phyloP scores from a whole-genome alignment of 352 stramenopile genomes.

The Phytophthora rubi region DNA sequence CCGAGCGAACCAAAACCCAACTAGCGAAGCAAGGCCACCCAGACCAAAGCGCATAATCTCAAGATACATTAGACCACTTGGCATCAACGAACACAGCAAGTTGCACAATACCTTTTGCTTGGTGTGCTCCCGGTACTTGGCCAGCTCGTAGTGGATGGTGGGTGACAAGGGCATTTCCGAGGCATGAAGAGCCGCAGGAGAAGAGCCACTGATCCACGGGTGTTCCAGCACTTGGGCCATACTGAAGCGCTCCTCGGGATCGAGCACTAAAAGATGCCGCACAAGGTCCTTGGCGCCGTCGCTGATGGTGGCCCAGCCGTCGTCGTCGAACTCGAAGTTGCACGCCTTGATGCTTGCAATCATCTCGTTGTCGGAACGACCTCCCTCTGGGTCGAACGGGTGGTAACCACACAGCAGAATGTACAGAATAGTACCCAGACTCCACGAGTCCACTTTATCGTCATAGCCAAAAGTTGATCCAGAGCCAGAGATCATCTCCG shows the following conservation, averaged over 20 bases:
- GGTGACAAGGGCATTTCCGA: conserved; percentile 62
- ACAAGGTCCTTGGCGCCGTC: conserved; percentile 76
- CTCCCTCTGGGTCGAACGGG: conserved; percentile 82
- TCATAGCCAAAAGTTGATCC: conserved; percentile 78
- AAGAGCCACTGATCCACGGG: conserved; percentile 61
- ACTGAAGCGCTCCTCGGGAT: conserved; percentile 66
- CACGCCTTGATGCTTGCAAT: conserved; percentile 82
- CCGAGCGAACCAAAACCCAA: conserved; percentile 36
- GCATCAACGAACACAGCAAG: not conserved
- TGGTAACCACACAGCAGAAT: conserved; percentile 89
- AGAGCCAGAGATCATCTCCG: conserved; percentile 86
- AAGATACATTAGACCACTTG: conserved; percentile 28
- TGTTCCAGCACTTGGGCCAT: conserved; percentile 78
- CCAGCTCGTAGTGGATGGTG: conserved; percentile 73
- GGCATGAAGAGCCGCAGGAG: conserved; percentile 15
- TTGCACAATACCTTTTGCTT: conserved; percentile 54
- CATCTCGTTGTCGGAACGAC: conserved; percentile 82
- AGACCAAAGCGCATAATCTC: conserved; percentile 33
- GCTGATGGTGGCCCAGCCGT: conserved; percentile 72
- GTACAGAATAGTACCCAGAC: conserved; percentile 87
- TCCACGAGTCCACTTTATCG: conserved; percentile 89
- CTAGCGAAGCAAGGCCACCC: conserved; percentile 27
- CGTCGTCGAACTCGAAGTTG: conserved; percentile 76
- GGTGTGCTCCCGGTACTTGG: conserved; percentile 60
- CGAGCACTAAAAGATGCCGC: conserved; percentile 75